A percentile compares a stretch with the other conserved stretches of the same genome.
These are phyloP conservation scores for Colletotrichum theobromicola DNA, from an alignment of 2,329 filamentous ascomycete species.

Conservation along the genomic window DNA sequence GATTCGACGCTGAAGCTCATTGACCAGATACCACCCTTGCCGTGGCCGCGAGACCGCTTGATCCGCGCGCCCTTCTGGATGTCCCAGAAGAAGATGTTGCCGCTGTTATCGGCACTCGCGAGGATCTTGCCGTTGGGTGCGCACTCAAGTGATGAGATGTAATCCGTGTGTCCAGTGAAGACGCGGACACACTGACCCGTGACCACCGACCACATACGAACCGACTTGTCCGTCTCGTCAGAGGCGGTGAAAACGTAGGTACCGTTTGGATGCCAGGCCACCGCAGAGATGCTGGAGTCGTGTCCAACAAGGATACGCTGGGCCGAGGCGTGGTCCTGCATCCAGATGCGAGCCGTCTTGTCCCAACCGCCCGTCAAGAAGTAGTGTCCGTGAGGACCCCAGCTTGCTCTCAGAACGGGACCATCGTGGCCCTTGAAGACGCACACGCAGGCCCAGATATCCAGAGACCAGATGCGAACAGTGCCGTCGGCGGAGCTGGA, in stretches of 20 bases:
- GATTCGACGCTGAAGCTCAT: conserved; percentile 94
- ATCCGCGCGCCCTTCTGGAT: conserved; percentile 83
- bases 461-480: conserved; percentile 90
- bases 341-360: conserved; percentile 89
- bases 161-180: conserved; percentile 89
- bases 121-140: conserved; percentile 87
- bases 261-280: conserved; percentile 95
- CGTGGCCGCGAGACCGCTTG: conserved; percentile 94
- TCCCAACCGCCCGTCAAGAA: conserved; percentile 89
- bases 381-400: conserved; percentile 95
- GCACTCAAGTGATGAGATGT: conserved; percentile 84
- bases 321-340: conserved; percentile 89
- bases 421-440: conserved; percentile 93
- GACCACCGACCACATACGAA: conserved; percentile 96
- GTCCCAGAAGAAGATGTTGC: conserved; percentile 95
- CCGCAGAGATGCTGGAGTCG: conserved; percentile 87
- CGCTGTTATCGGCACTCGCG: conserved; percentile 87
- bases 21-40: conserved; percentile 91
- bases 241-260: conserved; percentile 93
- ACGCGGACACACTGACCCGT: conserved; percentile 88
- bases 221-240: conserved; percentile 83
- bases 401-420: conserved; percentile 86
- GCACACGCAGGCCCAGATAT: conserved; percentile 90
- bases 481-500: conserved; percentile 89
- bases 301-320: conserved; percentile 90